Conservation (phyloP, 2,329 filamentous ascomycete species). For the Venturia aucupariae region DNA sequence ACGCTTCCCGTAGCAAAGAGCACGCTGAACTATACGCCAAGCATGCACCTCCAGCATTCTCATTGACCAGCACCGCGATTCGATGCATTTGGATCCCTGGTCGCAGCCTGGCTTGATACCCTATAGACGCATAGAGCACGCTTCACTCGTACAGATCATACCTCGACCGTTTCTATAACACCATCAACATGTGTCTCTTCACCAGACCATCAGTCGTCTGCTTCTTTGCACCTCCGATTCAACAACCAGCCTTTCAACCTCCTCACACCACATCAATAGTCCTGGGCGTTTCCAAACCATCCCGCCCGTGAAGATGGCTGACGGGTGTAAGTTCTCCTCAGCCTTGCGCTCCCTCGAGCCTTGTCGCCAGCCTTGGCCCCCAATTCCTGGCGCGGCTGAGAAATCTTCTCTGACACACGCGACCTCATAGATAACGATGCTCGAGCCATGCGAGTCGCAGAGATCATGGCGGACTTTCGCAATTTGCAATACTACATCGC, state of each 20-base stretch:
- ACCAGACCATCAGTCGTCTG: neutral
- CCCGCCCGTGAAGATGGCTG: constrained; percentile 9
- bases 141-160: constrained; percentile 6
- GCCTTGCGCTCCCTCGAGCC: neutral
- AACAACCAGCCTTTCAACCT: neutral
- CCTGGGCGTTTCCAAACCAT: neutral
- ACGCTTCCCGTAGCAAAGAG: neutral
- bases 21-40: constrained; percentile 11
- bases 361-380: constrained; percentile 4
- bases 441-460: constrained; percentile 52
- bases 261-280: neutral
- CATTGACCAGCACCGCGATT: constrained; percentile 9
- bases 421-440: constrained; percentile 41
- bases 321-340: constrained; percentile 13
- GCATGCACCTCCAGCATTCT: constrained; percentile 3
- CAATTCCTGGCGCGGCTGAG: neutral
- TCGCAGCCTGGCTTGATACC: constrained; percentile 8
- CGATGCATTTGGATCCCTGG: constrained; percentile 4
- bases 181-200: neutral
- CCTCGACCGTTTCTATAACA: neutral
- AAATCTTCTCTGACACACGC: neutral
- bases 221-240: neutral
- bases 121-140: constrained; percentile 3
- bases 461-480: constrained; percentile 56
- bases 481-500: constrained; percentile 51